phyloP scores from a whole-genome alignment of 2,329 filamentous ascomycete species.

The Fusarium paranaense region DNA sequence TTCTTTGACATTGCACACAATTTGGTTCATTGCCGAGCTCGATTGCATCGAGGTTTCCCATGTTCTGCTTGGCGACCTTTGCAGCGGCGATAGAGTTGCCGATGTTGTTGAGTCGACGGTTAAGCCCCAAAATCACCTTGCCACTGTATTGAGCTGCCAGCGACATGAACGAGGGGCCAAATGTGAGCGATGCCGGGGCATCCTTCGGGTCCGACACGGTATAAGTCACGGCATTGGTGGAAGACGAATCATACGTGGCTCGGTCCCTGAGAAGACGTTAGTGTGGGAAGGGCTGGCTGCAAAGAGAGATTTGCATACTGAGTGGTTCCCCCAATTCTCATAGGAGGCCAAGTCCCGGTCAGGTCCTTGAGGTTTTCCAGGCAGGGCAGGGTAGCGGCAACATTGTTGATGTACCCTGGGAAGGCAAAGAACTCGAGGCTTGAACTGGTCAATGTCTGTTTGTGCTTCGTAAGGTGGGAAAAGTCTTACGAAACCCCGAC shows the following conservation, averaged over 20 bases:
- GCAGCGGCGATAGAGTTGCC: constrained; percentile 67
- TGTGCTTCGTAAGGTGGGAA: neutral
- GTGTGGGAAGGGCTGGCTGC: neutral
- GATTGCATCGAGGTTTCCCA: constrained; percentile 63
- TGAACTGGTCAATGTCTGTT: neutral
- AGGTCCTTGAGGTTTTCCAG: constrained; percentile 63
- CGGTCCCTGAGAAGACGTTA: constrained; percentile 51
- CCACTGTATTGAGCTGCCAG: constrained; percentile 62
- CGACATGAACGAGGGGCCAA: constrained; percentile 63
- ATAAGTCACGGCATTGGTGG: constrained; percentile 61
- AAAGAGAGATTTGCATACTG: constrained; percentile 47
- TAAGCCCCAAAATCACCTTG: constrained; percentile 63
- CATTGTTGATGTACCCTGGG: constrained; percentile 64
- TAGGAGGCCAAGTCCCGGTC: constrained; percentile 63
- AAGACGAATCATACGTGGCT: constrained; percentile 61
- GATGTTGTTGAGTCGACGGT: constrained; percentile 64
- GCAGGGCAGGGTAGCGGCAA: constrained; percentile 62
- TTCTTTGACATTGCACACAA: constrained; percentile 51
- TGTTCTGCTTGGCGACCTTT: constrained; percentile 54
- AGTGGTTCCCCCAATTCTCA: constrained; percentile 69
- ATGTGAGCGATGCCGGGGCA: constrained; percentile 62
- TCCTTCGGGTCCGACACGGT: constrained; percentile 59
- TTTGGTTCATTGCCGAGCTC: constrained; percentile 70
- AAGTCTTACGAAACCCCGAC: constrained; percentile 58
- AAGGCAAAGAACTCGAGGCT: constrained; percentile 69